Evolutionary conservation across 2,329 filamentous ascomycete genomes (phyloP), one percentile per base, ranked within the genome.

Genomic region (Beauveria pseudobassiana): DNA sequence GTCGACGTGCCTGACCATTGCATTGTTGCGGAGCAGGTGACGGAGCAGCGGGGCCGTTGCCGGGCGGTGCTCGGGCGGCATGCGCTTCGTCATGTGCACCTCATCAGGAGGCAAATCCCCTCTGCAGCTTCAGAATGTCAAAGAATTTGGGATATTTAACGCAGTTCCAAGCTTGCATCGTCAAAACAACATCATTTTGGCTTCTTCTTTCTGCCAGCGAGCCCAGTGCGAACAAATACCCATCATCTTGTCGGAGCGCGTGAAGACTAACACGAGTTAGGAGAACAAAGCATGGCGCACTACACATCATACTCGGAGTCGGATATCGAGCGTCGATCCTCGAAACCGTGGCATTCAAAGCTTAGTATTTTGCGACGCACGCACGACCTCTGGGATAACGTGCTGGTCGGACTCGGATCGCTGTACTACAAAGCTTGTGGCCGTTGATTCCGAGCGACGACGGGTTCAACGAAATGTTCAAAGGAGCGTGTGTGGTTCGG

Each of bases 401-500:
- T 78, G n/a, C 69, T 76, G 43, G 73, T 75, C 60, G 69, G 71
- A 45, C 67, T 77, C 48, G 76, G 74, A 50, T 74, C 69, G 61
- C 67, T 69, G 51, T 76, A 76, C 66, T 75, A 71, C 68, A 76
- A 72, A 60, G 64, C 72, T 5, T 48, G 40, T 16, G 58, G 58
- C 3, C 5, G 8, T 6, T 60, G 28, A 60, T 14, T 10, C 3
- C 30, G 22, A 43, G 8, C 7, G n/a, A 28, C n/a, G 26, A 22
- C 7, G 26, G 26, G 10, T 12, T 8, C 8, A 16, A 14, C n/a
- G n/a, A 48, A 48, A 38, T 46, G 34, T 16, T 20, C 9, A 45
- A 34, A 16, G 40, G 20, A 22, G 22, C 18, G 20, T 26, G 16
- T 14, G 5, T 38, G 34, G 34, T 14, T 14, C 34, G 2, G 12